Percentiles rank a stretch among this genome's conserved stretches.
Evolutionary conservation across 495 filamentous ascomycete species (phyloP).

Genomic region (Trichoderma erinaceum): DNA sequence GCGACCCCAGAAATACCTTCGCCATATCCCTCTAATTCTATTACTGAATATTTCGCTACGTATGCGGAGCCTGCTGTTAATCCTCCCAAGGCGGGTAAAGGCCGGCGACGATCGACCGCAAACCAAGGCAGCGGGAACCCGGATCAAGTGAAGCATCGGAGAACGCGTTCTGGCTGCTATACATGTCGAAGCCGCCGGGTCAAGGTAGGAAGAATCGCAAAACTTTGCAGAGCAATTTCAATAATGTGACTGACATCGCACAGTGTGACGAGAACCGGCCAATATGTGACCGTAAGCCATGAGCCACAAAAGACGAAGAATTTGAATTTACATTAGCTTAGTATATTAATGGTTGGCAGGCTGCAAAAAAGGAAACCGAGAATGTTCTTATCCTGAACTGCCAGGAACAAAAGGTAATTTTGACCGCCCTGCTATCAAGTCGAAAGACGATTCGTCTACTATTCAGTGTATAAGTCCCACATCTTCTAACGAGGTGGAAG

Average conservation of each 20-base stretch:
- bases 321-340: slow-evolving; percentile 1
- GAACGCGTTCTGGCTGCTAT: slow-evolving; percentile 90
- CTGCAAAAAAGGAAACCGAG: slow-evolving; percentile 77
- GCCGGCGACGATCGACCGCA: slow-evolving; percentile 50
- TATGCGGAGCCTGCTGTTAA: slow-evolving; percentile 45
- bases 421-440: slow-evolving; percentile 29
- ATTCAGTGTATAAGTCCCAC: slow-evolving; percentile 45
- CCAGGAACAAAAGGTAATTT: slow-evolving; percentile 44
- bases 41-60: slow-evolving; percentile 38
- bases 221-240: not conserved
- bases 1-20: slow-evolving; percentile 27
- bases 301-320: not conserved
- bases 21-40: slow-evolving; percentile 34
- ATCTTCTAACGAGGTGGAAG: slow-evolving; percentile 49
- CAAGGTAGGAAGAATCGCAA: slow-evolving; percentile 54
- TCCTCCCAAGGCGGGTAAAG: slow-evolving; percentile 47
- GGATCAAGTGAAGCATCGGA: slow-evolving; percentile 87
- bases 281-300: slow-evolving; percentile 68
- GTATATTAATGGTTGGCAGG: slow-evolving; percentile 40
- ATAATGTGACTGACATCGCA: slow-evolving; percentile 19
- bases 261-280: slow-evolving; percentile 85
- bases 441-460: slow-evolving; percentile 43
- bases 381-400: slow-evolving; percentile 75
- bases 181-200: slow-evolving; percentile 86
- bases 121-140: slow-evolving; percentile 28